Evolutionary conservation across 1,284 basidiomycete species (phyloP).

Genomic region (Phellopilus nigrolimitatus): DNA sequence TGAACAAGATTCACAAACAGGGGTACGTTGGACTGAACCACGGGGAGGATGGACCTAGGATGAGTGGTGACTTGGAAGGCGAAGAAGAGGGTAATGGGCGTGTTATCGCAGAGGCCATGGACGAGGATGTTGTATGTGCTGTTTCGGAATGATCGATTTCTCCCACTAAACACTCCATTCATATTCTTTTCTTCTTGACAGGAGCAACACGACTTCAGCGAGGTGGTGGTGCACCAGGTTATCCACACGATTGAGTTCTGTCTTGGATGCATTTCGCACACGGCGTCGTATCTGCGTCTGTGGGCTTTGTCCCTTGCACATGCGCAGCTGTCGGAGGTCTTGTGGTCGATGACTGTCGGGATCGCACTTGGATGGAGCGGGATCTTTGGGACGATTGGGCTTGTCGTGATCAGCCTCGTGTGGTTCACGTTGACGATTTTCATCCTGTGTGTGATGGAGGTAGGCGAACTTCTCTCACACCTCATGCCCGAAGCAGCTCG

Average conservation of each 20-base stretch:
- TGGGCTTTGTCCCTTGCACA: conserved; percentile 99
- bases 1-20: conserved; percentile 77
- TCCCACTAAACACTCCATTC: conserved; percentile 15
- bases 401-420: conserved; percentile 64
- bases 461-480: conserved; percentile 35
- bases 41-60: conserved; percentile 44
- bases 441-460: conserved; percentile 92
- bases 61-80: conserved; percentile 50
- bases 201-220: conserved; percentile 86
- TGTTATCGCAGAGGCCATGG: conserved; percentile 63
- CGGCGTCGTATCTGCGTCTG: conserved; percentile 96
- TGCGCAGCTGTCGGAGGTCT: conserved; percentile 94
- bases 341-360: conserved; percentile 84
- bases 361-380: conserved; percentile 52
- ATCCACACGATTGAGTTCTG: conserved; percentile 99
- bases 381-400: conserved; percentile 52
- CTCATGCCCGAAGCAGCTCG: conserved; percentile 5
- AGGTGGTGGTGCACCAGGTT: conserved; percentile 93
- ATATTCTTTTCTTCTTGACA: conserved; percentile 27
- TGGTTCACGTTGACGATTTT: conserved; percentile 82
- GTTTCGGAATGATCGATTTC: conserved; percentile 1
- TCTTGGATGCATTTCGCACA: conserved; percentile 97
- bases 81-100: conserved; percentile 86
- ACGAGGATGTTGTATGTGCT: conserved; percentile 59
- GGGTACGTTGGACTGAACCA: conserved; percentile 74